Conservation (phyloP, 225 moss, liverwort and hornwort genomes). For the Straminergon stramineum region DNA sequence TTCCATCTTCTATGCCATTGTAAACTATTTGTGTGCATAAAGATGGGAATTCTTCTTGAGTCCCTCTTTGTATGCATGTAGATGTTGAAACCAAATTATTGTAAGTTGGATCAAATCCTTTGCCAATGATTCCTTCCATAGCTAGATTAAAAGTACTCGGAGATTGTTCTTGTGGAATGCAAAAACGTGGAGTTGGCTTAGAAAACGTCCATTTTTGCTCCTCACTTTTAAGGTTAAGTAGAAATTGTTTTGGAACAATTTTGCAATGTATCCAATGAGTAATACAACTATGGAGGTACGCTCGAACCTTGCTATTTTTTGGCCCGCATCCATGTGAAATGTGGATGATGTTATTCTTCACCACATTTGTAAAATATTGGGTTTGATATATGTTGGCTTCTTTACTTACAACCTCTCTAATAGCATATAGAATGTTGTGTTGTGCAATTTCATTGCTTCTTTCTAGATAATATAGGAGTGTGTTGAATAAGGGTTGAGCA, state of each 20-base stretch:
- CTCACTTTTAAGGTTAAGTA: not conserved
- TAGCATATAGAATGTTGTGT: not conserved
- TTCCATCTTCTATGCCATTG: not conserved
- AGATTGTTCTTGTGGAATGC: not conserved
- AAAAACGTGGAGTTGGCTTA: not conserved
- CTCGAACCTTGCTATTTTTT: not conserved
- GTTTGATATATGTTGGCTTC: not conserved
- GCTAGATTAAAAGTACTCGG: not conserved
- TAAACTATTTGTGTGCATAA: not conserved
- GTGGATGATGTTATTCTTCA: not conserved
- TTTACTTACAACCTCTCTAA: not conserved
- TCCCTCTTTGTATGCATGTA: not conserved
- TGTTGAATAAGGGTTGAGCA: not conserved
- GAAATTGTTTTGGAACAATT: not conserved
- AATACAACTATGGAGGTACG: not conserved
- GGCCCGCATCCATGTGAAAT: not conserved
- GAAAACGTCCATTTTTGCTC: not conserved
- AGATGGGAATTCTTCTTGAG: not conserved
- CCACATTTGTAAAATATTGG: not conserved
- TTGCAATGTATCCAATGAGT: fast-evolving
- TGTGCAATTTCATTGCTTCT: not conserved
- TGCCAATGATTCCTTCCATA: not conserved
- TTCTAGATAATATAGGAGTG: not conserved
- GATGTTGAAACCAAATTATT: not conserved
- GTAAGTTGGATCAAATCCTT: not conserved